A percentile compares a stretch with the other conserved stretches of the same genome.
phyloP scores from a whole-genome alignment of 371 early-diverging fungal genomes.

The Mortierella sp. region DNA sequence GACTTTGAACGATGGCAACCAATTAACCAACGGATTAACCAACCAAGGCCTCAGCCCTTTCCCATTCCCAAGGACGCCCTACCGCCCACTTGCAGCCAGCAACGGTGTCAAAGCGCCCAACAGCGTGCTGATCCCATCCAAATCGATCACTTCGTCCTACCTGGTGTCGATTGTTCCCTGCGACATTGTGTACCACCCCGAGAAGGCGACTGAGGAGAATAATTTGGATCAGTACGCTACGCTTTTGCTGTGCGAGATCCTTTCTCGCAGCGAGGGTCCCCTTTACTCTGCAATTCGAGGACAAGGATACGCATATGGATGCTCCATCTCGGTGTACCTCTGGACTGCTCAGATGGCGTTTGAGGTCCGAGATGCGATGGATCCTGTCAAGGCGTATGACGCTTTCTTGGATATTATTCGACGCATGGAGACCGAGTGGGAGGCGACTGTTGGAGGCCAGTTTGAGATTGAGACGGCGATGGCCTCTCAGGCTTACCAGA shows the following conservation, averaged over 20 bases:
- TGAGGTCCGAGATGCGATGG: conserved; percentile 67
- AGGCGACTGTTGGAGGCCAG: conserved; percentile 56
- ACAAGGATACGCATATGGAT: conserved; percentile 82
- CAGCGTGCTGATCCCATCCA: conserved; percentile 46
- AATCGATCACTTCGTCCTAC: conserved; percentile 57
- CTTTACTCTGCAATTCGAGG: conserved; percentile 82
- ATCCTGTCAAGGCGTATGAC: conserved; percentile 66
- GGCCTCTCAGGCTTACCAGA: conserved; percentile 66
- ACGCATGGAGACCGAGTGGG: conserved; percentile 64
- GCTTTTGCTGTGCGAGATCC: conserved; percentile 70
- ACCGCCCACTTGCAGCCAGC: conserved; percentile 29
- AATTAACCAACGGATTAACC: background rate
- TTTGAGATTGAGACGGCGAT: conserved; percentile 73
- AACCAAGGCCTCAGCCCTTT: conserved; percentile 20
- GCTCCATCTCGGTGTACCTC: conserved; percentile 60
- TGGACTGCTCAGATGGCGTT: conserved; percentile 75
- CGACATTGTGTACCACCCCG: conserved; percentile 53
- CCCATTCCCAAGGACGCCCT: conserved; percentile 54
- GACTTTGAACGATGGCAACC: conserved; percentile 29
- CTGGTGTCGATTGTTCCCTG: conserved; percentile 57
- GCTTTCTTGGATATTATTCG: conserved; percentile 69
- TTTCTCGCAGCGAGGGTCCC: conserved; percentile 80
- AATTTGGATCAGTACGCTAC: conserved; percentile 62
- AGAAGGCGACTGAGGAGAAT: conserved; percentile 38
- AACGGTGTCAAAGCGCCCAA: conserved; percentile 24